A percentile compares a stretch with the other conserved stretches of the same genome.
These are phyloP conservation scores for Rhizophora apiculata DNA, from an alignment of 345 rosid species.

Conservation along the genomic window DNA sequence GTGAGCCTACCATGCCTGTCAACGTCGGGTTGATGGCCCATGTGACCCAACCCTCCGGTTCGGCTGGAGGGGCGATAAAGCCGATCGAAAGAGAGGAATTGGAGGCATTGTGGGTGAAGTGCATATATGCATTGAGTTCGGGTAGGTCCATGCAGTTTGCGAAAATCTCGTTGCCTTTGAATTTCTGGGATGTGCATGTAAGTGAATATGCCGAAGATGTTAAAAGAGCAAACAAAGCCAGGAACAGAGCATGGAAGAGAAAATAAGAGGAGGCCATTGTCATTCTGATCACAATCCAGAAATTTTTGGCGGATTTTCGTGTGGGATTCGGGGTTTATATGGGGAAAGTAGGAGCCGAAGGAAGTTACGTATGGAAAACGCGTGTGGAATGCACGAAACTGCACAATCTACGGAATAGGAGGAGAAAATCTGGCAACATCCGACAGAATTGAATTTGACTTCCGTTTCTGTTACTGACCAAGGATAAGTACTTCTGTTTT, in stretches of 20 bases:
- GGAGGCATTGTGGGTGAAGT: constrained; percentile 15
- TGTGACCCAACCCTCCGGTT: constrained; percentile 57
- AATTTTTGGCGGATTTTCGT: too few relatives aligned
- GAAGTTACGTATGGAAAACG: too few relatives aligned
- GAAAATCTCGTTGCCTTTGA: not conserved
- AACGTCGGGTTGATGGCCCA: constrained; percentile 75
- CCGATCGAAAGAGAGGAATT: constrained; percentile 18
- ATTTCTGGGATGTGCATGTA: constrained; percentile 50
- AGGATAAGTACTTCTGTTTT: too few relatives aligned
- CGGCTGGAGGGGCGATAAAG: constrained; percentile 3
- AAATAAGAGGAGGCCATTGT: too few relatives aligned
- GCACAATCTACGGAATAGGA: too few relatives aligned
- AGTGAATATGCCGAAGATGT: constrained; percentile 46
- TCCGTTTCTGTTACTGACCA: too few relatives aligned
- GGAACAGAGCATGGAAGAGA: constrained; percentile 3
- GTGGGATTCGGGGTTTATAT: too few relatives aligned
- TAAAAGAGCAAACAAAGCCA: constrained; percentile 16
- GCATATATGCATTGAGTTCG: constrained; percentile 11
- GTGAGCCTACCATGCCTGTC: constrained; percentile 57
- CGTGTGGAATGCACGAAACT: too few relatives aligned
- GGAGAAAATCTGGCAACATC: too few relatives aligned
- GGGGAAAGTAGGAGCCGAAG: too few relatives aligned
- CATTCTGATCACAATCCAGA: too few relatives aligned
- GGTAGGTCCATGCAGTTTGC: constrained; percentile 27
- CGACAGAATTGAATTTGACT: too few relatives aligned